Conservation (phyloP, 768 basidiomycete genomes). For the Rhodotorula toruloides region DNA sequence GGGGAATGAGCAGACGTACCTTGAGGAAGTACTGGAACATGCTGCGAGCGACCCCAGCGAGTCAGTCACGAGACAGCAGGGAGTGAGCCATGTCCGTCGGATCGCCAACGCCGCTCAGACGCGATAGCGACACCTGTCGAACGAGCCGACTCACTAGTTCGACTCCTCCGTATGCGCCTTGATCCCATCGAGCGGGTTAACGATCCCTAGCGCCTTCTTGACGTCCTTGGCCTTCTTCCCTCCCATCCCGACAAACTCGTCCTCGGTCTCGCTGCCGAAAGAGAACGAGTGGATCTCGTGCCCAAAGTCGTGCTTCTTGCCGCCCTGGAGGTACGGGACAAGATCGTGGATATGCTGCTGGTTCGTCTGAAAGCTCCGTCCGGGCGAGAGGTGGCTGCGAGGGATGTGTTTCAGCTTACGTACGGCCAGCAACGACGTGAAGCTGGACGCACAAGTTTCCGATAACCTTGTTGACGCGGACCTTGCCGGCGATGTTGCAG, state of each 20-base stretch:
- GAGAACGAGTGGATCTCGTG: constrained; percentile 75
- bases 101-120: too few relatives aligned
- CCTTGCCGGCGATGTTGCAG: constrained; percentile 83
- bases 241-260: constrained; percentile 32
- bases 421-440: neutral
- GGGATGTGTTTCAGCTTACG: constrained; percentile 53
- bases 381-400: constrained; percentile 90
- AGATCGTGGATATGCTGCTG: constrained; percentile 74
- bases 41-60: neutral
- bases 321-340: constrained; percentile 86
- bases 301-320: constrained; percentile 86
- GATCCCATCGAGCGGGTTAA: constrained; percentile 65
- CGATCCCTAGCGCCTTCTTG: constrained; percentile 64
- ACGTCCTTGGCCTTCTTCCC: constrained; percentile 42
- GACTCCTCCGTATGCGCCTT: constrained; percentile 62
- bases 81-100: neutral
- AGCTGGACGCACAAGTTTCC: constrained; percentile 19
- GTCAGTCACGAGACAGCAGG: neutral
- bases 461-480: constrained; percentile 88
- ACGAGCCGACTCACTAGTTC: constrained; percentile 54
- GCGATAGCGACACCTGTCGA: too few relatives aligned
- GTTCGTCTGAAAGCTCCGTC: constrained; percentile 86
- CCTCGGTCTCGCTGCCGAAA: constrained; percentile 57
- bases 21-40: constrained; percentile 82
- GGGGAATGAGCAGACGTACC: constrained; percentile 9